Evolutionary conservation across 2,329 filamentous ascomycete species (phyloP).

Genomic region (Fusarium sp.): DNA sequence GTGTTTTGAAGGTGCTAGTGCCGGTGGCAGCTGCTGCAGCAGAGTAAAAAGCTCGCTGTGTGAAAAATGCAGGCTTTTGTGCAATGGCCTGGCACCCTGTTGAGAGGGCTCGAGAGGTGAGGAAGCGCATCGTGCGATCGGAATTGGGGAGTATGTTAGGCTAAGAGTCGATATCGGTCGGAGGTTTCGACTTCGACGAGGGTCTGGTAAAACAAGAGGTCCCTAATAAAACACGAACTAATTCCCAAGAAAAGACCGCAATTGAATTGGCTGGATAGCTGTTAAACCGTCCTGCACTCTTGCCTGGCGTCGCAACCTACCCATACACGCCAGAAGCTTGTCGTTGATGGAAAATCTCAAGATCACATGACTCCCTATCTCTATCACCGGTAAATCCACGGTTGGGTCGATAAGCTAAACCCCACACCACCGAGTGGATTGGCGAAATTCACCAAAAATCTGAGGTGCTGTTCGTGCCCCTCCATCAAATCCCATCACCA

Average conservation of each 20-base stretch:
- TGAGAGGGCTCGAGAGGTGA: constrained; percentile 45
- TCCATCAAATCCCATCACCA: constrained; percentile 52
- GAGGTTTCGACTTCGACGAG: neutral
- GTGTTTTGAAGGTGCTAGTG: constrained; percentile 43
- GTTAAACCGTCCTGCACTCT: constrained; percentile 21
- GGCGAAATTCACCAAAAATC: constrained; percentile 59
- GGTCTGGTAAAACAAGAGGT: neutral
- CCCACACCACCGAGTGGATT: constrained; percentile 56
- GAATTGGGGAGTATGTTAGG: constrained; percentile 8
- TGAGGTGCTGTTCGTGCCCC: constrained; percentile 56
- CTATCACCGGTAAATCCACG: constrained; percentile 53
- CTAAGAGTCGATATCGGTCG: constrained; percentile 8
- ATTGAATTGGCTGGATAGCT: constrained; percentile 24
- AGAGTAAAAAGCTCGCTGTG: constrained; percentile 30
- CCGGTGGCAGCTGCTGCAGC: constrained; percentile 35
- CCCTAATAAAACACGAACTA: neutral
- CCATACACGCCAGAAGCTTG: constrained; percentile 34
- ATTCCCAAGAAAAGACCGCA: constrained; percentile 7
- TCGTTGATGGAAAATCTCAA: constrained; percentile 49
- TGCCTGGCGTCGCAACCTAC: constrained; percentile 27
- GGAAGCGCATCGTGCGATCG: constrained; percentile 47
- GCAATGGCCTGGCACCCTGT: constrained; percentile 38
- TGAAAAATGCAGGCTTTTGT: constrained; percentile 23
- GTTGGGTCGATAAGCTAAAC: constrained; percentile 47
- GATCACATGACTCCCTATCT: constrained; percentile 56